These are phyloP conservation scores for Solidago caesia DNA, from an alignment of 129 eudicot species.

Conservation along the genomic window DNA sequence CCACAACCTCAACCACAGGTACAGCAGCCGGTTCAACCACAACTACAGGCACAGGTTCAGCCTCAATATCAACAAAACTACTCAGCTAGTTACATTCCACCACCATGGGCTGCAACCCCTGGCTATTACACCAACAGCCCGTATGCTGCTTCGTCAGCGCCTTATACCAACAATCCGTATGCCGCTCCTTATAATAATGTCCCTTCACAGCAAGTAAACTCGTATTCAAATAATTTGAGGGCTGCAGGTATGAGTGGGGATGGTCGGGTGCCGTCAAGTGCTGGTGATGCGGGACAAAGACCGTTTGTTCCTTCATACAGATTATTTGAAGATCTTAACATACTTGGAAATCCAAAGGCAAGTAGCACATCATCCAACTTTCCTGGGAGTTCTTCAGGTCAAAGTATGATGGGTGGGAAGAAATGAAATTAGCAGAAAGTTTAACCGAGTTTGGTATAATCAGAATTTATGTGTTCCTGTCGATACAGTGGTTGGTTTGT, in stretches of 20 bases:
- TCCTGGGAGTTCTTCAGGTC: slow-evolving; percentile 38
- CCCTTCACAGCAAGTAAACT: slow-evolving; percentile 40
- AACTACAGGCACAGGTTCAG: slow-evolving; percentile 27
- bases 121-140: slow-evolving; percentile 62
- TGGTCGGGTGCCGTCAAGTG: slow-evolving; percentile 26
- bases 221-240: slow-evolving; percentile 25
- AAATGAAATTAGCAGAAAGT: slow-evolving; percentile 28
- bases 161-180: slow-evolving; percentile 20
- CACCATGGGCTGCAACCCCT: slow-evolving; percentile 94
- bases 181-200: slow-evolving; percentile 36
- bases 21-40: background rate
- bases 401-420: slow-evolving; percentile 60
- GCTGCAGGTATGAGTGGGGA: slow-evolving; percentile 47
- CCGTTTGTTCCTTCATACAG: slow-evolving; percentile 77
- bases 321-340: slow-evolving; percentile 90
- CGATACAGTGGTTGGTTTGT: slow-evolving; percentile 24
- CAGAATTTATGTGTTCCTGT: slow-evolving; percentile 24
- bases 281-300: slow-evolving; percentile 49
- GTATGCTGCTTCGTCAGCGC: slow-evolving; percentile 30
- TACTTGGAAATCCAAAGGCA: slow-evolving; percentile 56
- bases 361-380: slow-evolving; percentile 46
- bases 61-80: slow-evolving; percentile 35
- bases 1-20: slow-evolving; percentile 21
- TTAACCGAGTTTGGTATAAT: slow-evolving; percentile 11
- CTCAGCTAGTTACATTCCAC: slow-evolving; percentile 57